Conservation (phyloP, 495 filamentous ascomycete genomes). For the Tetracladium setigerum region DNA sequence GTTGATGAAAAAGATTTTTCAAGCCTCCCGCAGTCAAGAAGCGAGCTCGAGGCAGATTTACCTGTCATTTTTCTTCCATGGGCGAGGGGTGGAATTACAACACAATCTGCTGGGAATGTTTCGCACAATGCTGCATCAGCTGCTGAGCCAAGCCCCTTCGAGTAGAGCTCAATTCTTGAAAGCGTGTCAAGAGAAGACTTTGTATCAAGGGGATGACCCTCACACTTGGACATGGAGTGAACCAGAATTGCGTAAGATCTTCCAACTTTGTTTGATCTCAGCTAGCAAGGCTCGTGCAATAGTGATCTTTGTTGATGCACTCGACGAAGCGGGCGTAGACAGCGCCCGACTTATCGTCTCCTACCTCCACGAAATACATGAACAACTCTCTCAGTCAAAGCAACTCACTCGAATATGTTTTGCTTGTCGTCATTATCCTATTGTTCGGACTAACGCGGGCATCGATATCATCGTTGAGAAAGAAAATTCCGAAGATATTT, state of each 20-base stretch:
- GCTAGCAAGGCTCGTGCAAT: slow-evolving; percentile 4
- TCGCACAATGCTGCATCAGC: slow-evolving; percentile 29
- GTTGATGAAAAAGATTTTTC: slow-evolving; percentile 44
- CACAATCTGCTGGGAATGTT: slow-evolving; percentile 26
- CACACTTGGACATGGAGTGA: slow-evolving; percentile 21
- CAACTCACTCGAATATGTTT: slow-evolving; percentile 25
- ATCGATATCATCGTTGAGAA: slow-evolving; percentile 21
- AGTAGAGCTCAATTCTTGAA: not conserved
- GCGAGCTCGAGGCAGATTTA: slow-evolving; percentile 17
- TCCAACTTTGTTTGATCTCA: too few relatives aligned
- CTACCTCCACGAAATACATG: slow-evolving; percentile 15
- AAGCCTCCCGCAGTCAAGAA: not conserved
- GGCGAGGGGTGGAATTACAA: slow-evolving; percentile 26
- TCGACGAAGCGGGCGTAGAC: slow-evolving; percentile 29
- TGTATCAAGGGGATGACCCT: slow-evolving; percentile 7
- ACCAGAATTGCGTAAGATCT: slow-evolving; percentile 1
- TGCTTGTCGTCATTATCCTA: slow-evolving; percentile 30
- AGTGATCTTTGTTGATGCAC: slow-evolving; percentile 25
- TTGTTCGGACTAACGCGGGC: slow-evolving; percentile 12
- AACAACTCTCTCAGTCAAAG: not conserved
- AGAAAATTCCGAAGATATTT: slow-evolving; percentile 23
- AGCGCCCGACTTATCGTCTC: slow-evolving; percentile 18
- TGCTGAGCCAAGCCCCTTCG: slow-evolving; percentile 18
- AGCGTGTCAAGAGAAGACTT: slow-evolving; percentile 9
- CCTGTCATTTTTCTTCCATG: slow-evolving; percentile 31